Evolutionary conservation across 495 filamentous ascomycete species (phyloP), one percentile per base, ranked within the genome.

Genomic region (Rostrohypoxylon terebratum): DNA sequence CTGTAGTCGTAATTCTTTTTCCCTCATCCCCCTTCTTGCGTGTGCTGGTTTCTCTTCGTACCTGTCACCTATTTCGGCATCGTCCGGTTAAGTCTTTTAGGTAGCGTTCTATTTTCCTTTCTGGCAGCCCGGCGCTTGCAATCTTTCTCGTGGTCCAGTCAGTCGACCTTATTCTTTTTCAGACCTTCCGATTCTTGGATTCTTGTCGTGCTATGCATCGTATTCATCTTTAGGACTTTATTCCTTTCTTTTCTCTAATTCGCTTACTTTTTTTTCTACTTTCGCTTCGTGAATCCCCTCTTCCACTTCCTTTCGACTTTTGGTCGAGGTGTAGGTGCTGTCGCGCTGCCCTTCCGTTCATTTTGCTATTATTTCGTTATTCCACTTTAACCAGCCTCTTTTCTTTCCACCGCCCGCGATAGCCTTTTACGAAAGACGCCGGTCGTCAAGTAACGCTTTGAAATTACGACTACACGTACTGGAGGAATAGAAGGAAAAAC

Each of bases 391-490:
- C 55, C 38, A 25, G 2, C 28, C 28, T n/a, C 23, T 25, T 45
- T 16, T 45, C 20, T 48, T 21, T 64, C 74, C 59, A 59, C 57
- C 63, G 50, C 42, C 63, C 40, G 59, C 63, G 51, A 62, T 54
- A 59, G 38, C 60, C 54, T 71, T 68, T 66, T 59, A 62, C 69
- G 77, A 80, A 67, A 81, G 83, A 82, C 83, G 83, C 84, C 77
- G 84, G 83, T 78, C 82, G 82, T 86, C 83, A 68, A 76, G 77
- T 51, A 66, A 53, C 60, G 60, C 63, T 54, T 50, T 64, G 36
- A 57, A 73, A 54, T 14, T 40, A 45, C 58, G 55, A 66, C 69
- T 65, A 31, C 31, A 59, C 59, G 51, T 66, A 75, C 57, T 50
- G 66, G 64, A 66, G 60, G 64, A 66, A 53, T 61, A 65, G 65